Percentiles rank a stretch among this genome's conserved stretches.
phyloP scores from a whole-genome alignment of 2,329 filamentous ascomycete species.

The Setomelanomma holmii region DNA sequence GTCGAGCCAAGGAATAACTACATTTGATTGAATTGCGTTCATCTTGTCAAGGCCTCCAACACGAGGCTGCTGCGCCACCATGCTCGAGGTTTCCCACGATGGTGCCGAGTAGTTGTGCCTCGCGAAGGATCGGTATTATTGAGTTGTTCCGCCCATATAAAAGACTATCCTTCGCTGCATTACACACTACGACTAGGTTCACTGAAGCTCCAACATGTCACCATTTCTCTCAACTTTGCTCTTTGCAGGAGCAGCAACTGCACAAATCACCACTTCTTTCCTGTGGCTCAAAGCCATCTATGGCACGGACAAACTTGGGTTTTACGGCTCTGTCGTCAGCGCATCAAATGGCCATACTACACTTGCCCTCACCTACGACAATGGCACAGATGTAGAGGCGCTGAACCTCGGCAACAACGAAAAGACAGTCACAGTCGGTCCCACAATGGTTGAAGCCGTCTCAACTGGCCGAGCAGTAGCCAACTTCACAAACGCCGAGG shows the following conservation, averaged over 20 bases:
- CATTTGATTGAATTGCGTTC: background rate
- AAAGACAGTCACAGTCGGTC: background rate
- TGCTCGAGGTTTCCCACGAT: background rate
- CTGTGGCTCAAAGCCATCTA: background rate
- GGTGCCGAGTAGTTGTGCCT: background rate
- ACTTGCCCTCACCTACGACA: background rate
- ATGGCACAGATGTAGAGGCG: background rate
- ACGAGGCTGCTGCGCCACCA: background rate
- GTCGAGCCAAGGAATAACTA: background rate
- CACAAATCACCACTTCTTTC: constrained; percentile 8
- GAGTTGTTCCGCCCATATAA: background rate
- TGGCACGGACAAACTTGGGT: constrained; percentile 9
- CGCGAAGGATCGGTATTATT: background rate
- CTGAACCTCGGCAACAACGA: background rate
- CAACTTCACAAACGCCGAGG: background rate
- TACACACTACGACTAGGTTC: background rate
- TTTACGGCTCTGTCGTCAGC: constrained; percentile 4
- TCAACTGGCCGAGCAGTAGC: background rate
- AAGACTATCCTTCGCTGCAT: background rate
- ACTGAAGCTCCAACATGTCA: background rate
- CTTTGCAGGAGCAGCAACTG: background rate
- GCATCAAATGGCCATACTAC: background rate
- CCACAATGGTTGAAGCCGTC: background rate
- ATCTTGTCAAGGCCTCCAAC: background rate
- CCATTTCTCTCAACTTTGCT: background rate